Conservation (phyloP, 75 land plant genomes). For the Pseudotsuga menziesii region DNA sequence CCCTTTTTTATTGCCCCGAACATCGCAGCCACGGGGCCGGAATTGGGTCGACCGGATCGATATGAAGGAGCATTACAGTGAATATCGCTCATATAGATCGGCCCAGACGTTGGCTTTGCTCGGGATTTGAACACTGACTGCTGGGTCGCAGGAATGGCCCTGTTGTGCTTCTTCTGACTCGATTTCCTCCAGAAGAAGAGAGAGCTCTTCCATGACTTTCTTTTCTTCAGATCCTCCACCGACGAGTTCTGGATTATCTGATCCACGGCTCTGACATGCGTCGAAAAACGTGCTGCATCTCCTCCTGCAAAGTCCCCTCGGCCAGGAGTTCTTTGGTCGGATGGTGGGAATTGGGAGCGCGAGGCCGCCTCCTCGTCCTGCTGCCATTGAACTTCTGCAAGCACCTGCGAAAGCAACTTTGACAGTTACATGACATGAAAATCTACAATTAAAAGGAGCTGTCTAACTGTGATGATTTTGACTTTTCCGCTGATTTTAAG, state of each 20-base stretch:
- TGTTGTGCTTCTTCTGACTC: background rate
- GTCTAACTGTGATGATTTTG: no score
- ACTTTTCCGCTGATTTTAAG: no score
- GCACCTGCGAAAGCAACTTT: background rate
- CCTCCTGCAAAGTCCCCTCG: no score
- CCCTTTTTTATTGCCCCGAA: background rate
- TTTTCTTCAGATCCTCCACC: constrained; percentile 9
- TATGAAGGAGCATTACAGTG: background rate
- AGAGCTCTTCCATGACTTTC: background rate
- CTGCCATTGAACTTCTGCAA: background rate
- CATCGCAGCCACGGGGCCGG: background rate
- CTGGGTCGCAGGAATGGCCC: no score
- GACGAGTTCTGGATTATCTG: background rate
- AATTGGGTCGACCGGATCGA: background rate
- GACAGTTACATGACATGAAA: no score
- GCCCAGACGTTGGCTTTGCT: background rate
- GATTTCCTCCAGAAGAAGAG: constrained; percentile 11
- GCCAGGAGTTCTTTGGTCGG: no score
- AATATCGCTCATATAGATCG: constrained; percentile 1
- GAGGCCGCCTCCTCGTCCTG: no score
- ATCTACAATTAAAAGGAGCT: no score
- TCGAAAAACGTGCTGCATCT: background rate
- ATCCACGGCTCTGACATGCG: background rate
- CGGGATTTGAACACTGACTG: background rate
- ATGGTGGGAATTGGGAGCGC: no score